Evolutionary conservation across 768 basidiomycete genomes (phyloP).

Genomic region (Termitomyces sp.): DNA sequence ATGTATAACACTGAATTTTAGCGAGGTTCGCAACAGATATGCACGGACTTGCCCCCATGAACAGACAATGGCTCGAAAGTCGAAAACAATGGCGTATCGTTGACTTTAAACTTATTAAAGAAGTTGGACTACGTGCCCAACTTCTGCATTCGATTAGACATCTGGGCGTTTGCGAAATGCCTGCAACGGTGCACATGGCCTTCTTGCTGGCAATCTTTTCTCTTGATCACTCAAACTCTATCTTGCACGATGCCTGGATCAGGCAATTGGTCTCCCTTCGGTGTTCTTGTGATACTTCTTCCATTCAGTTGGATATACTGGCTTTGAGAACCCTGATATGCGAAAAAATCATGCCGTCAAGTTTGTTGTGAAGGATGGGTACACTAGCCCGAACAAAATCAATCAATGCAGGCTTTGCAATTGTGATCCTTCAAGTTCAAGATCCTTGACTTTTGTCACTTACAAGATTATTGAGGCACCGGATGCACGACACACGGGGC

Average conservation of each 20-base stretch:
- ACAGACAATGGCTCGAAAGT: background rate
- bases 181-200: background rate
- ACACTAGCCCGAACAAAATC: too few species aligned
- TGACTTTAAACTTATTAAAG: slow-evolving; percentile 88
- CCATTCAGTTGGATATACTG: background rate
- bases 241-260: background rate
- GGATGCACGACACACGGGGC: background rate
- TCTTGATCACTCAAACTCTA: background rate
- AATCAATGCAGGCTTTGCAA: background rate
- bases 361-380: background rate
- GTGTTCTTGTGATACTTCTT: background rate
- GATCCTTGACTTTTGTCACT: background rate
- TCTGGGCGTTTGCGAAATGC: background rate
- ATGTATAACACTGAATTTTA: background rate
- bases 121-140: slow-evolving; percentile 89
- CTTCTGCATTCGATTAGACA: slow-evolving; percentile 46
- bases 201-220: background rate
- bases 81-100: slow-evolving; percentile 46
- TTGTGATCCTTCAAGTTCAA: too few species aligned
- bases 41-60: too few species aligned
- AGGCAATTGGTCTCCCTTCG: background rate
- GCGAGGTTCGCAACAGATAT: background rate
- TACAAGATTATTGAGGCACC: background rate
- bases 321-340: background rate
- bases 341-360: background rate